Percentiles rank a stretch among this genome's conserved stretches.
Conservation (phyloP, 2,329 filamentous ascomycete genomes). For the Dactylellina cionopaga region DNA sequence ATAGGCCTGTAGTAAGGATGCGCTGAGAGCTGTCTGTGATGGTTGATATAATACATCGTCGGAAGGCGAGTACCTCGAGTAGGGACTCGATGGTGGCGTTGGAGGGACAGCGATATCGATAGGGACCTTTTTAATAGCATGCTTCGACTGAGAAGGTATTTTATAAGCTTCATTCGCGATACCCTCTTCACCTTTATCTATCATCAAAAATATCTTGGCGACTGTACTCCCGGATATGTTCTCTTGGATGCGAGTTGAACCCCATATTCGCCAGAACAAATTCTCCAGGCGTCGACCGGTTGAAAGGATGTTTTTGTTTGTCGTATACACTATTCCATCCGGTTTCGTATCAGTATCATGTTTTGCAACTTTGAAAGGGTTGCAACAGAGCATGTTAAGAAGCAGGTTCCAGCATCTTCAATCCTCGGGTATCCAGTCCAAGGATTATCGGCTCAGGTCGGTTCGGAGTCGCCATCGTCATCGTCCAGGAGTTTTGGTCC, state of each 20-base stretch:
- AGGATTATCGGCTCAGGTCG: conserved; percentile 19
- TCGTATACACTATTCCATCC: conserved; percentile 62
- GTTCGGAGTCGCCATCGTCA: conserved; percentile 19
- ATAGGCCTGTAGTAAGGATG: conserved; percentile 55
- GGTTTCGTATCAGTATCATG: conserved; percentile 48
- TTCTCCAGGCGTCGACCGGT: conserved; percentile 65
- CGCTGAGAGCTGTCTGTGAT: conserved; percentile 55
- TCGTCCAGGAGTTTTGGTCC: conserved; percentile 19
- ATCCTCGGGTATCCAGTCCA: conserved; percentile 42
- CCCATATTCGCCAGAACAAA: conserved; percentile 67
- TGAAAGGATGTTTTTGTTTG: conserved; percentile 62
- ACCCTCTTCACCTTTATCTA: conserved; percentile 60
- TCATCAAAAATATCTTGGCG: conserved; percentile 62
- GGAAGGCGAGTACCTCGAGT: conserved; percentile 45
- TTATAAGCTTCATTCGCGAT: conserved; percentile 51
- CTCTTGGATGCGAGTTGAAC: conserved; percentile 60
- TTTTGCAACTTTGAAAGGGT: conserved; percentile 36
- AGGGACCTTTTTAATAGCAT: conserved; percentile 54
- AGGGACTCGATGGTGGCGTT: conserved; percentile 57
- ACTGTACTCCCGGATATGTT: conserved; percentile 61
- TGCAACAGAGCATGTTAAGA: conserved; percentile 49
- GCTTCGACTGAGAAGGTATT: conserved; percentile 51
- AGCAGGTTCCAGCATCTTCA: conserved; percentile 52
- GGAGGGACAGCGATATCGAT: conserved; percentile 52
- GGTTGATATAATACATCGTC: conserved; percentile 54